Evolutionary conservation across 257 asterid species (phyloP), one percentile per base, ranked within the genome.

Genomic region (Anisodus acutangulus): DNA sequence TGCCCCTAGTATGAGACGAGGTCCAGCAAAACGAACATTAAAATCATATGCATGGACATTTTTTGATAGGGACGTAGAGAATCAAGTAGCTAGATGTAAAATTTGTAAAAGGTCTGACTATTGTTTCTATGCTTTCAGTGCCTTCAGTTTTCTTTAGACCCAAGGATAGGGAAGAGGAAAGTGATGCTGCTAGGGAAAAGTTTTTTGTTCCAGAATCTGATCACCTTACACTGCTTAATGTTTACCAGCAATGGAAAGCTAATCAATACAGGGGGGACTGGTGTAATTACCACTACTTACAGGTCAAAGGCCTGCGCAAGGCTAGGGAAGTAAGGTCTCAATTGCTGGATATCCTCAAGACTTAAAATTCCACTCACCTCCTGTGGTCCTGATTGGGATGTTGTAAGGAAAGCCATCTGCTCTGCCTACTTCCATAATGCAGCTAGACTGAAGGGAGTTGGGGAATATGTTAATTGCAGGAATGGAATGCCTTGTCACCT

Each of bases 251-350:
- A 84, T 95, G 98, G 98, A 92, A 92, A 88, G 84, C 96, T 5
- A 95, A 95, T 76, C 90, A 91, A 51, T 96, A 93, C 66, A 88
- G 98, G 16, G 98, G 99, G 6, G 99, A 94, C 79, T 94, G 98
- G 99, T 96, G 98, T 85, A 96, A 94, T 31, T 98, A 96, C 87
- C 98, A 96, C 83, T 96, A 79, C 81, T 89, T 96, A 66, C 98
- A 96, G 67, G 99, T 94, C 6, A 96, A 96, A 84, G 98, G 98
- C 22, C 83, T 96, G 49, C 91, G 96, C 4, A 94, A 96, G 86
- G 99, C 98, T 3, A 83, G 99, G 80, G 99, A 94, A 85, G 99
- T 96, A 71, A 88, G 98, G 84, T 96, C 98, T 35, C 99, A 96
- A 81, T 83, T 96, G 74, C 90, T 92, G 53, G 98, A 94, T 69